Base-by-base conservation (phyloP, 83 land plant species). In the Thuja plicata region DNA sequence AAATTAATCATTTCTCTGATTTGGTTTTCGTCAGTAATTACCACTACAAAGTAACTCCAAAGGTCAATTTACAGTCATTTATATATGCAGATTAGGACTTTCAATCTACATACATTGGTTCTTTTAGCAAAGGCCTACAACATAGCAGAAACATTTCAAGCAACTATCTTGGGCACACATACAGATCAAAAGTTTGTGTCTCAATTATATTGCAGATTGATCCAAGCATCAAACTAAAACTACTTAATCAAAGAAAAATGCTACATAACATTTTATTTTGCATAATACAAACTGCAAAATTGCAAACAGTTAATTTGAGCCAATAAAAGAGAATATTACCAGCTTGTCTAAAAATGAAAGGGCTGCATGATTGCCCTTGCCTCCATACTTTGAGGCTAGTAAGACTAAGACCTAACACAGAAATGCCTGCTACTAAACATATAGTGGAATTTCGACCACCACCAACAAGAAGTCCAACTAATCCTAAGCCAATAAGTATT, bases 381-480 rank as follows among this genome's bases (percentile, higher is more conserved):
- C 55, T 83, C 85, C 85, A 83, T 32, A 45, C 34, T 46, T 83
- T 46, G 52, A 83, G 85, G 85, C 85, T 83, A 46, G 85, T 83
- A 13, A 83, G 41, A 43, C 85, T 83, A 27, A 83, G 27, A 45
- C 55, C 85, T 46, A 83, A 83, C 16, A 83, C 34, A 46, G 52
- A 52, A n/a, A 35, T 55, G 30, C 85, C 85, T 1, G 43, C 2
- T 45, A 83, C 11, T 10, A n/a, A 83, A 46, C 85, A 83, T n/a
- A 83, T 15, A 83, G 13, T 5, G 11, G 85, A 12, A 83, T 17
- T 40, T 27, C 21, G 46, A 32, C 52, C 32, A 13, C 54, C 16
- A 45, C 35, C 30, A 83, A 83, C 11, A 10, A 27, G 52, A 83
- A 83, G 48, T 13, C 85, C 54, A 11, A 83, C n/a, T 10, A 83